phyloP scores from a whole-genome alignment of 768 basidiomycete species.

The Lactarius psammicola region DNA sequence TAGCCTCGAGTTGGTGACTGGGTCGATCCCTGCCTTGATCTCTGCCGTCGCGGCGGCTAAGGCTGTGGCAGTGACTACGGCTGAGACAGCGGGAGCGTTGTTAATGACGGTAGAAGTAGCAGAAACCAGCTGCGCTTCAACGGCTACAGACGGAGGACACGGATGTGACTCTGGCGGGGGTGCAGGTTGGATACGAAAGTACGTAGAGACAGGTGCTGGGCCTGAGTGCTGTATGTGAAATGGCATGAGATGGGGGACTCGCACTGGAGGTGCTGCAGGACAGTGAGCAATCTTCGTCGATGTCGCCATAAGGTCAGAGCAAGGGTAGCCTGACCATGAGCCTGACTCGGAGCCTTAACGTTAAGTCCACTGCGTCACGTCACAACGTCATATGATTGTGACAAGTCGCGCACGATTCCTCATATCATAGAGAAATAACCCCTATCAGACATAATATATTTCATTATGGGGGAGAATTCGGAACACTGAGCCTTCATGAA shows the following conservation, averaged over 20 bases:
- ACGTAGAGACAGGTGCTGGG: conserved; percentile 69
- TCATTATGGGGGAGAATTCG: too few relatives aligned
- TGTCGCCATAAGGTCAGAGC: conserved; percentile 5
- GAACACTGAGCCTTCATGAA: too few relatives aligned
- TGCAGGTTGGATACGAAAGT: conserved; percentile 55
- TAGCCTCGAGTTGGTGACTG: neutral
- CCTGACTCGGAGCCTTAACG: too few relatives aligned
- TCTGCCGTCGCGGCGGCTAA: neutral
- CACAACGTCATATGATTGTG: neutral
- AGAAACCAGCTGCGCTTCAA: neutral
- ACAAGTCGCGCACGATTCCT: neutral
- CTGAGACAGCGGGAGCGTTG: neutral
- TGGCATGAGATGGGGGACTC: conserved; percentile 70
- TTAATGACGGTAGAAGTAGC: neutral
- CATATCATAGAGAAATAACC: neutral
- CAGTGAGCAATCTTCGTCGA: conserved; percentile 11
- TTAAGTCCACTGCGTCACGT: neutral
- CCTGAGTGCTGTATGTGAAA: conserved; percentile 75
- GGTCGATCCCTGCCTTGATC: neutral
- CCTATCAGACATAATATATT: too few relatives aligned
- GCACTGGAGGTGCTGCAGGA: conserved; percentile 5
- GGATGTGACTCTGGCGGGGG: conserved; percentile 23
- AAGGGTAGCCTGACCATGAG: too few relatives aligned
- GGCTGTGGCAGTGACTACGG: neutral
- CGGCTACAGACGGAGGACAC: neutral